A percentile compares a stretch with the other conserved stretches of the same genome.
phyloP scores from a whole-genome alignment of 1,284 basidiomycete species.

The Tilletia setariae region DNA sequence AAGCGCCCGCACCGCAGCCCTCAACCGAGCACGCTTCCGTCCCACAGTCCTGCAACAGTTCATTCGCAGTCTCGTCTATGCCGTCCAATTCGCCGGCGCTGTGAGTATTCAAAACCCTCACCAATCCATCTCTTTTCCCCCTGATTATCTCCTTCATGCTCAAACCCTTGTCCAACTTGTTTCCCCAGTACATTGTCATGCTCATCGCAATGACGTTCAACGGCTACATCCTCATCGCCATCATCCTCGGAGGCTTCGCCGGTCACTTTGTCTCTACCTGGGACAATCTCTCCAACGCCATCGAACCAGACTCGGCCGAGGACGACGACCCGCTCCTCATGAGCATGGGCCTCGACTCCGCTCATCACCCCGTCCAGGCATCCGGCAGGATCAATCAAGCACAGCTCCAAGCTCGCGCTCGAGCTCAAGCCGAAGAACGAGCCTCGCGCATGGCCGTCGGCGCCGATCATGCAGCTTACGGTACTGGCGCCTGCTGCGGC shows the following conservation, averaged over 20 bases:
- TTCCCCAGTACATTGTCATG: slow-evolving; percentile 28
- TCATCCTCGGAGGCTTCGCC: slow-evolving; percentile 26
- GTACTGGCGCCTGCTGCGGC: slow-evolving; percentile 9
- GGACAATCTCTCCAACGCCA: slow-evolving; percentile 22
- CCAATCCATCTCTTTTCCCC: background rate
- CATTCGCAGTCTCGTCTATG: slow-evolving; percentile 26
- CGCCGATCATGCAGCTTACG: background rate
- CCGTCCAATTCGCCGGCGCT: slow-evolving; percentile 25
- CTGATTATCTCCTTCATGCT: background rate
- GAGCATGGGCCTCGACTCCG: background rate
- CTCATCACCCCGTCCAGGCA: too few species aligned
- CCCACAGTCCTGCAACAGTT: slow-evolving; percentile 24
- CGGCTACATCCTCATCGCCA: slow-evolving; percentile 28
- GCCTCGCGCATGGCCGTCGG: background rate
- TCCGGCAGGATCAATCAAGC: too few species aligned
- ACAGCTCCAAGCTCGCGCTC: too few species aligned
- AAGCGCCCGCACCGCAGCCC: slow-evolving; percentile 1
- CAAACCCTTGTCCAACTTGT: background rate
- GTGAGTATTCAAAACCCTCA: slow-evolving; percentile 18
- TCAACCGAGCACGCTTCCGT: slow-evolving; percentile 16
- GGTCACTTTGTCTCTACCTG: slow-evolving; percentile 27
- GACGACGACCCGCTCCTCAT: slow-evolving; percentile 14
- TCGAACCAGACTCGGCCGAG: slow-evolving; percentile 10
- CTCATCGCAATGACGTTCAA: slow-evolving; percentile 31
- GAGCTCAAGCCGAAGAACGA: too few species aligned